phyloP scores from a whole-genome alignment of 495 filamentous ascomycete genomes.

The Penicillium soppii region DNA sequence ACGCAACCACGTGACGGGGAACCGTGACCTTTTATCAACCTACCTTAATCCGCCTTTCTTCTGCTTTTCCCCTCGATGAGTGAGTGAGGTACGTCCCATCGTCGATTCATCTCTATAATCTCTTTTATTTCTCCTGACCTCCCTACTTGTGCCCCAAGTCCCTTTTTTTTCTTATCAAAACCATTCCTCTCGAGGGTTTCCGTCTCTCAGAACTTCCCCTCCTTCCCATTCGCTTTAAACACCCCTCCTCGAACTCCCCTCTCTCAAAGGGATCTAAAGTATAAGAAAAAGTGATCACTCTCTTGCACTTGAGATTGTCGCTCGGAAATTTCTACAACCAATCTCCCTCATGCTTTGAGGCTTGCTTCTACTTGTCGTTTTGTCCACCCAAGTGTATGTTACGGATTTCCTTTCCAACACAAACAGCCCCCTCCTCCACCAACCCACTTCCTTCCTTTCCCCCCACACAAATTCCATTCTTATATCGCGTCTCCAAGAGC shows the following conservation, averaged over 20 bases:
- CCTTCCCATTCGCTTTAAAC: conserved; percentile 29
- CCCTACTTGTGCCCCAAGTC: conserved; percentile 4
- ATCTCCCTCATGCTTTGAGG: conserved; percentile 40
- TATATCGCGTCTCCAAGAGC: not conserved
- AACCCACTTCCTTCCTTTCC: conserved; percentile 11
- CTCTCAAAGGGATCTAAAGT: conserved; percentile 14
- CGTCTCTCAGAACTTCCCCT: conserved; percentile 24
- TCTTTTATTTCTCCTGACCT: conserved; percentile 6
- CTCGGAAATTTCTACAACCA: conserved; percentile 19
- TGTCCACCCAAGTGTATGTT: conserved; percentile 45
- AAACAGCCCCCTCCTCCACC: conserved; percentile 19
- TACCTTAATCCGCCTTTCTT: conserved; percentile 20
- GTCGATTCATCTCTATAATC: conserved; percentile 19
- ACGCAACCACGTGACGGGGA: conserved; percentile 45
- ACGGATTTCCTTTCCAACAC: conserved; percentile 14
- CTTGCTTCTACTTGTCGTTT: conserved; percentile 31
- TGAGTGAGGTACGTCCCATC: conserved; percentile 22
- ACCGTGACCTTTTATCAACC: conserved; percentile 23
- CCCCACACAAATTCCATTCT: conserved; percentile 5
- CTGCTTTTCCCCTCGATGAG: conserved; percentile 30
- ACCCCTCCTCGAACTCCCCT: conserved; percentile 28
- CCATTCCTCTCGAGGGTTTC: conserved; percentile 23
- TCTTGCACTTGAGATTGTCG: conserved; percentile 27
- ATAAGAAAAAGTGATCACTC: conserved; percentile 27
- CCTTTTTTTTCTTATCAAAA: conserved; percentile 1